Conservation (phyloP, 1,284 basidiomycete genomes). For the Trametes pubescens region DNA sequence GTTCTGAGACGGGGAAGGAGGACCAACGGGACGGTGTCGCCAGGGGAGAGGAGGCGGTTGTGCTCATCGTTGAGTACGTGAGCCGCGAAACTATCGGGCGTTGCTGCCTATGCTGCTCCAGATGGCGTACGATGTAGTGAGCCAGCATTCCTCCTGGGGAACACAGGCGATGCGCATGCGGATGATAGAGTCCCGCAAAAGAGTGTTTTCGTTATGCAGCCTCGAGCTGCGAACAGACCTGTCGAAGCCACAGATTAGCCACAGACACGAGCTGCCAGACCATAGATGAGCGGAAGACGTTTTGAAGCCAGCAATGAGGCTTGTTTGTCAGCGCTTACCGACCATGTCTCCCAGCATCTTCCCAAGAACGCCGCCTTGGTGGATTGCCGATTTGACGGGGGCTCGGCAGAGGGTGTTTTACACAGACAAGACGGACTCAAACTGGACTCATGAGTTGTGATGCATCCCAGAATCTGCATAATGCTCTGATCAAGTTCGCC, state of each 20-base stretch:
- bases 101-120: constrained; percentile 4
- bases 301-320: neutral
- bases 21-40: constrained; percentile 3
- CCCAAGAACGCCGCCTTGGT: neutral
- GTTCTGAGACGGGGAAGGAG: constrained; percentile 2
- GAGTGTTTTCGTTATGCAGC: neutral
- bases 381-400: neutral
- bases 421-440: neutral
- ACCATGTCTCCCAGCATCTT: neutral
- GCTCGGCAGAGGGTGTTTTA: neutral
- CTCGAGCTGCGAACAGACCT: neutral
- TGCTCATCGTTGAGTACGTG: neutral
- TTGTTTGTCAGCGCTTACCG: neutral
- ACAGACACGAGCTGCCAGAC: neutral
- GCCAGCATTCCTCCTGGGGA: neutral
- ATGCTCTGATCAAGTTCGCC: constrained; percentile 4
- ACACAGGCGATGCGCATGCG: neutral
- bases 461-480: constrained; percentile 4
- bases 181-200: neutral
- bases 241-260: neutral
- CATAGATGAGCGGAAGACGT: neutral
- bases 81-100: neutral
- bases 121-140: neutral
- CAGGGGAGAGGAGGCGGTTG: constrained; percentile 10
- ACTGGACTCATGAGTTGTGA: neutral